phyloP scores from a whole-genome alignment of 768 basidiomycete species.

The Suillus placidus region DNA sequence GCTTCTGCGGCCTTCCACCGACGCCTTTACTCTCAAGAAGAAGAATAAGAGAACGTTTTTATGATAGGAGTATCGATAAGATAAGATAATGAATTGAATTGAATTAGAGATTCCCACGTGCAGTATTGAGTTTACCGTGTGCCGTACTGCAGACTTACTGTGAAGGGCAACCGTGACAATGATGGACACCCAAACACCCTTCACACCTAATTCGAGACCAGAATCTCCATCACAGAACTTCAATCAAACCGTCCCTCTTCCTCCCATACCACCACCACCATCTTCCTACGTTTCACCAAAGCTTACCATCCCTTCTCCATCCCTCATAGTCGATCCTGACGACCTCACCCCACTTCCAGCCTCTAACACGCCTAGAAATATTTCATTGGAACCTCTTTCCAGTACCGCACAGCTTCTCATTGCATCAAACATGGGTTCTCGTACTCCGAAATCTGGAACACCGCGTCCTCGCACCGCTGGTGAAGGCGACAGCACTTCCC shows the following conservation, averaged over 20 bases:
- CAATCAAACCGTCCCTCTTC: slow-evolving; percentile 7
- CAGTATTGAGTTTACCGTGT: slow-evolving; percentile 13
- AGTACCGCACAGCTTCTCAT: neutral
- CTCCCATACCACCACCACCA: slow-evolving; percentile 11
- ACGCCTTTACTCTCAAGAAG: neutral
- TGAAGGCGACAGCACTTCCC: slow-evolving; percentile 26
- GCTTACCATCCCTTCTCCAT: slow-evolving; percentile 5
- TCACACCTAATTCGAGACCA: slow-evolving; percentile 15
- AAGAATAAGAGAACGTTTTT: neutral
- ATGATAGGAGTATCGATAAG: slow-evolving; percentile 3
- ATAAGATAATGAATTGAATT: slow-evolving; percentile 2
- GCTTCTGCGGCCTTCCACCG: slow-evolving; percentile 11
- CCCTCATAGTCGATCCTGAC: slow-evolving; percentile 8
- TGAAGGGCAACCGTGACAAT: slow-evolving; percentile 12
- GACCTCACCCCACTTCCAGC: slow-evolving; percentile 2
- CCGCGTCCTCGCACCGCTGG: slow-evolving; percentile 41
- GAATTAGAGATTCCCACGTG: slow-evolving; percentile 12
- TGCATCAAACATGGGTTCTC: slow-evolving; percentile 13
- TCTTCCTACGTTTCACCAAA: slow-evolving; percentile 7
- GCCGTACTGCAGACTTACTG: slow-evolving; percentile 17
- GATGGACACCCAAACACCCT: slow-evolving; percentile 20
- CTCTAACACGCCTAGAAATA: neutral
- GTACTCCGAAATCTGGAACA: slow-evolving; percentile 39
- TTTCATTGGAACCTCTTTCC: slow-evolving; percentile 4
- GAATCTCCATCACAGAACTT: slow-evolving; percentile 16